Evolutionary conservation across 371 early-diverging fungal genomes (phyloP).

Genomic region (Amoeboradix gromovi): DNA sequence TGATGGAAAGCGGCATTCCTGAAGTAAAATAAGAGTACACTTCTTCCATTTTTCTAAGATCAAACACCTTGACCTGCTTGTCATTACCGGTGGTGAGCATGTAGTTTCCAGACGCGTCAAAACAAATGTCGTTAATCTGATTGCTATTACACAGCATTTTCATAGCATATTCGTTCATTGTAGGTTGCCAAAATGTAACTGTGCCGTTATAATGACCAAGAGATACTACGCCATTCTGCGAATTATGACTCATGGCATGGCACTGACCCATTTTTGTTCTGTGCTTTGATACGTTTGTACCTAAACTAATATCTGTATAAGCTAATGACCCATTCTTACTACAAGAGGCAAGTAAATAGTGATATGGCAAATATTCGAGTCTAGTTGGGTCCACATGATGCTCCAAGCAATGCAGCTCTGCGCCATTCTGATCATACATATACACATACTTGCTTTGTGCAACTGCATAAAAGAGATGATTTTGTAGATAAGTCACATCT

Average conservation of each 20-base stretch:
- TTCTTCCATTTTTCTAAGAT: conserved; percentile 56
- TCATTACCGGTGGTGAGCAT: conserved; percentile 83
- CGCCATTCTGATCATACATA: conserved; percentile 77
- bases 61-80: conserved; percentile 76
- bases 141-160: conserved; percentile 81
- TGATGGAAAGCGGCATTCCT: conserved; percentile 34
- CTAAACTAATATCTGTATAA: conserved; percentile 92
- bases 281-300: conserved; percentile 50
- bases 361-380: conserved; percentile 83
- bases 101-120: conserved; percentile 52
- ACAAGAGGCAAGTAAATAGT: conserved; percentile 62
- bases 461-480: conserved; percentile 82
- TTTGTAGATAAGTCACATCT: conserved; percentile 56
- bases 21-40: conserved; percentile 48
- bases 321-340: conserved; percentile 50
- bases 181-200: conserved; percentile 85
- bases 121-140: conserved; percentile 49
- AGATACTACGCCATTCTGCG: conserved; percentile 69
- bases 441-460: conserved; percentile 87
- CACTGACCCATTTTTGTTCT: conserved; percentile 47
- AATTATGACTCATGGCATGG: conserved; percentile 60
- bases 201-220: conserved; percentile 72
- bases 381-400: conserved; percentile 47
- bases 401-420: conserved; percentile 72
- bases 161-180: conserved; percentile 42